phyloP scores from a whole-genome alignment of 2,329 filamentous ascomycete species.

The Xylariaceae sp. region DNA sequence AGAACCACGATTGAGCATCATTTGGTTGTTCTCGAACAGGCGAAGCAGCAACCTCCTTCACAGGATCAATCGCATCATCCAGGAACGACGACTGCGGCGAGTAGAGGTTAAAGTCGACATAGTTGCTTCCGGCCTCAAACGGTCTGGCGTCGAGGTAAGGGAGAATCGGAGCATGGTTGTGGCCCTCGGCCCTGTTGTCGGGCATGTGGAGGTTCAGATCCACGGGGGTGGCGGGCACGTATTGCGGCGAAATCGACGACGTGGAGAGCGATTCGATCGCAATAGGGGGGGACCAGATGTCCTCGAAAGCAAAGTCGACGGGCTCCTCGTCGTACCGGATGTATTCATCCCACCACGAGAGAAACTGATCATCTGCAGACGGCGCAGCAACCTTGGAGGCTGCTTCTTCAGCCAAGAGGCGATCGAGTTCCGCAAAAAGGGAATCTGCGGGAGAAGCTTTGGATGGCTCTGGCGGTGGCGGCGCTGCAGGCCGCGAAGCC shows the following conservation, averaged over 20 bases:
- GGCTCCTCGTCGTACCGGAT: constrained; percentile 40
- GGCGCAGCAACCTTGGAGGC: too few relatives aligned
- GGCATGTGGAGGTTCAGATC: constrained; percentile 17
- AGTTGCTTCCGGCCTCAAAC: constrained; percentile 38
- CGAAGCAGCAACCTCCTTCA: constrained; percentile 26
- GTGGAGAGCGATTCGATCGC: constrained; percentile 22
- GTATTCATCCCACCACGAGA: constrained; percentile 43
- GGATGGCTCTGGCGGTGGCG: constrained; percentile 22
- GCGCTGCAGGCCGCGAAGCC: constrained; percentile 19
- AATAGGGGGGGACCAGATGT: constrained; percentile 36
- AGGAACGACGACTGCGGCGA: constrained; percentile 45
- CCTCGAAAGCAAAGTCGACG: constrained; percentile 31
- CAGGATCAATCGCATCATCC: constrained; percentile 42
- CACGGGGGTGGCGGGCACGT: constrained; percentile 29
- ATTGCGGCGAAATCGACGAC: constrained; percentile 32
- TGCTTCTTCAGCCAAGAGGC: constrained; percentile 8
- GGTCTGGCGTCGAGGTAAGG: constrained; percentile 39
- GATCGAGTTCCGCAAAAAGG: constrained; percentile 17
- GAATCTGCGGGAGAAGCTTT: constrained; percentile 11
- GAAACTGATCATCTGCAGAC: constrained; percentile 11
- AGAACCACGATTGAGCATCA: too few relatives aligned
- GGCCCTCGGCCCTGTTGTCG: constrained; percentile 9
- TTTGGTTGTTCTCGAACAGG: constrained; percentile 2
- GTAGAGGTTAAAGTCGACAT: constrained; percentile 53
- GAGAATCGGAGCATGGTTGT: constrained; percentile 27